phyloP scores from a whole-genome alignment of 495 filamentous ascomycete genomes.

The Tuber calosporum region DNA sequence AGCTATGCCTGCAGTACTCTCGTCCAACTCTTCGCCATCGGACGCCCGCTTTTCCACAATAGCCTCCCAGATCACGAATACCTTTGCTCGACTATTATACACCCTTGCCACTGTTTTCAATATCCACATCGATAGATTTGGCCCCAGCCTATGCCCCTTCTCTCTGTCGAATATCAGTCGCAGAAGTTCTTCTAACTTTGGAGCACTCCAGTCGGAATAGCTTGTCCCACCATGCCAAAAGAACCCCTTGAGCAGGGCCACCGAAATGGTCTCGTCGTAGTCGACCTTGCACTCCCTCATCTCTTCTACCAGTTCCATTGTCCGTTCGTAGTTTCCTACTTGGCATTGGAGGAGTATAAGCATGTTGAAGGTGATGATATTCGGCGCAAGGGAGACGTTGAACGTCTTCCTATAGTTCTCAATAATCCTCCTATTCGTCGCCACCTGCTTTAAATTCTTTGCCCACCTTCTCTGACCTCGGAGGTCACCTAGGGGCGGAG shows the following conservation, averaged over 20 bases:
- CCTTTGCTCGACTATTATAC: slow-evolving; percentile 21
- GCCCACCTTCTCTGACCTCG: slow-evolving; percentile 50
- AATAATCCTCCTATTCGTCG: slow-evolving; percentile 45
- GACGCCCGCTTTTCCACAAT: slow-evolving; percentile 17
- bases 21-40: neutral
- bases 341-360: slow-evolving; percentile 48
- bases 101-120: slow-evolving; percentile 31
- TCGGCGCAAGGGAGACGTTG: slow-evolving; percentile 52
- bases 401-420: slow-evolving; percentile 46
- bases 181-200: slow-evolving; percentile 47
- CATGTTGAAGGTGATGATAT: slow-evolving; percentile 58
- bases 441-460: slow-evolving; percentile 52
- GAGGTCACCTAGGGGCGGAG: slow-evolving; percentile 45
- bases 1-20: neutral
- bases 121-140: slow-evolving; percentile 27
- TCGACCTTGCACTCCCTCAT: slow-evolving; percentile 55
- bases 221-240: slow-evolving; percentile 56
- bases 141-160: slow-evolving; percentile 13
- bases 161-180: slow-evolving; percentile 17
- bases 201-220: slow-evolving; percentile 58
- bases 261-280: slow-evolving; percentile 56
- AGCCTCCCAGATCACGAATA: slow-evolving; percentile 21
- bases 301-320: slow-evolving; percentile 54
- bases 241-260: slow-evolving; percentile 69
- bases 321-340: slow-evolving; percentile 47